Evolutionary conservation across 2,329 filamentous ascomycete genomes (phyloP).

Genomic region (Celoporthe dispersa): DNA sequence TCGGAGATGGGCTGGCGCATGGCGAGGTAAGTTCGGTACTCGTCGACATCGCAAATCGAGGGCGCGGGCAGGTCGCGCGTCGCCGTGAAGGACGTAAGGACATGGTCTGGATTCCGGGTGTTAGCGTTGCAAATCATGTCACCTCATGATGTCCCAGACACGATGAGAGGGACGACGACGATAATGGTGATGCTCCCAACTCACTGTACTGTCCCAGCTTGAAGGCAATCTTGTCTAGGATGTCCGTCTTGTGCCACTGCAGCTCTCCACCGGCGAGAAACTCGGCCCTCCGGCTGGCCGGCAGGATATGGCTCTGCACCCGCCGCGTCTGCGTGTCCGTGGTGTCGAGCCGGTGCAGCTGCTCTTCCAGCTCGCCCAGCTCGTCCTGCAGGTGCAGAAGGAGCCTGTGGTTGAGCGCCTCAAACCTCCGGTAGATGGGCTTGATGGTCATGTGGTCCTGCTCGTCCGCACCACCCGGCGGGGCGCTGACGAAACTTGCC

Average conservation of each 20-base stretch:
- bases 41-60: conserved; percentile 46
- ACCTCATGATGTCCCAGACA: neutral
- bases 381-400: conserved; percentile 86
- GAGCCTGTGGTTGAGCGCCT: conserved; percentile 79
- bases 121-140: too few species aligned
- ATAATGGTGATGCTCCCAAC: too few species aligned
- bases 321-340: conserved; percentile 55
- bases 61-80: conserved; percentile 56
- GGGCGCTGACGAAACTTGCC: conserved; percentile 16
- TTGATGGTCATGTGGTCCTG: conserved; percentile 37
- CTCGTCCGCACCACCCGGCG: conserved; percentile 32
- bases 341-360: conserved; percentile 71
- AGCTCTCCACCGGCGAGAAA: conserved; percentile 58
- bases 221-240: conserved; percentile 65
- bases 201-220: conserved; percentile 72
- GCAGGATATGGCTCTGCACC: conserved; percentile 50
- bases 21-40: conserved; percentile 58
- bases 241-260: conserved; percentile 62
- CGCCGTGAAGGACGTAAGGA: conserved; percentile 61
- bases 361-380: conserved; percentile 78
- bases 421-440: conserved; percentile 84
- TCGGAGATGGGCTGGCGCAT: conserved; percentile 58
- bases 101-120: conserved; percentile 51
- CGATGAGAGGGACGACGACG: neutral
- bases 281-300: conserved; percentile 64